Evolutionary conservation across 169 alveolate genomes (phyloP), one percentile per base, ranked within the genome.

Genomic region (Fabrea salina): DNA sequence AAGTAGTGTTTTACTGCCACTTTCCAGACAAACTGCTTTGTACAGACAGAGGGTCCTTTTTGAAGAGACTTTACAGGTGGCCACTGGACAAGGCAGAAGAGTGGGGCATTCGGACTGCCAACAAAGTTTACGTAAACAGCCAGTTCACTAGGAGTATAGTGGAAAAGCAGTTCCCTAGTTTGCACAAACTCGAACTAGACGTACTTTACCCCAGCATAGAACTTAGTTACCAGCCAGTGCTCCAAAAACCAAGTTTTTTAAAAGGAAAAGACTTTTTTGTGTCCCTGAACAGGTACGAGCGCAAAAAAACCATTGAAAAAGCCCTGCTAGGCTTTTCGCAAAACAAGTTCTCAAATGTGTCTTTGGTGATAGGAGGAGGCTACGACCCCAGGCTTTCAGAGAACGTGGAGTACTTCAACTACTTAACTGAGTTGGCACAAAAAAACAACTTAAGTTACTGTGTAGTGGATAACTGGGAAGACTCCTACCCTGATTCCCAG

Each of bases 1-100:
- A 74, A 86, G 82, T 85, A 39, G 83, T 97, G 44, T 97, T 95
- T 85, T 95, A 97, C 82, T 95, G 98, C 49, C 98, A 95, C 79
- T 95, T 86, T 80, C 98, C 99, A 5, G 99, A 95, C 82, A 92
- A 94, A 84, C 90, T 95, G 19, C 90, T 95, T 40, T 93, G 95
- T 71, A 79, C 90, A 37, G 89, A 92, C 13, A 86, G 96, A 79
- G 70, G 79, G 43, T 77, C 88, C 3, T 56, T 83, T 8, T 40
- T 92, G 0, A 93, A 92, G 82, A 83, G 90, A 53, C 51, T 87
- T 13, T 96, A 96, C 72, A 81, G 98, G 71, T 88, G 85, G 78
- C 75, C 91, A 49, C 75, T 95, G 44, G 97, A 95, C 58, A 75
- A 66, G 30, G 51, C 89, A 37, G 98, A 95, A 82, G 94, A 89